These are phyloP conservation scores for Iberis pinnata DNA, from an alignment of 345 rosid genomes.

Conservation along the genomic window DNA sequence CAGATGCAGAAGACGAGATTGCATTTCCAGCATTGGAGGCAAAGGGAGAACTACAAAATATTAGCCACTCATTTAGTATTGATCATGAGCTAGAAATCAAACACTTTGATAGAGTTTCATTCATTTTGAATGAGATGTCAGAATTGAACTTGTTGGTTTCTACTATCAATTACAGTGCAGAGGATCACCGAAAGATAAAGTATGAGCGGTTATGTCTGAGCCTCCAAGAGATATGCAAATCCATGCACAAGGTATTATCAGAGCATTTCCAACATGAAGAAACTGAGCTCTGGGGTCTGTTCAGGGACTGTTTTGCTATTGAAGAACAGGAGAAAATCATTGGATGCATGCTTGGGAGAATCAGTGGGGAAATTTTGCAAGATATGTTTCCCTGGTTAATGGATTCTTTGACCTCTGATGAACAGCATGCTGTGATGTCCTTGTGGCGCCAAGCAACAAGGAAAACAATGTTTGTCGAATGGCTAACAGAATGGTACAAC, in stretches of 20 bases:
- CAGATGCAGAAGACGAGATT: conserved; percentile 71
- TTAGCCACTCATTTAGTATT: conserved; percentile 54
- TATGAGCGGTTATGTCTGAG: conserved; percentile 42
- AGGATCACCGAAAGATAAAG: conserved; percentile 24
- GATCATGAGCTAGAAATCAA: conserved; percentile 60
- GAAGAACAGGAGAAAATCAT: conserved; percentile 79
- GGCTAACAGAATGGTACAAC: conserved; percentile 83
- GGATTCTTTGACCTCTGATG: conserved; percentile 50
- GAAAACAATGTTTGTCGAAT: conserved; percentile 72
- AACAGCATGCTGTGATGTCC: conserved; percentile 49
- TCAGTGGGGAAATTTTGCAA: conserved; percentile 55
- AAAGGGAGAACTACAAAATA: conserved; percentile 49
- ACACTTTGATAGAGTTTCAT: conserved; percentile 43
- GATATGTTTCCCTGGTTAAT: conserved; percentile 79
- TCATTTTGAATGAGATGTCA: conserved; percentile 56
- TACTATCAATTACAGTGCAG: conserved; percentile 18
- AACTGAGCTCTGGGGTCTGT: conserved; percentile 66
- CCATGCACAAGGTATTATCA: conserved; percentile 54
- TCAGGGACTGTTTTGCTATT: conserved; percentile 48
- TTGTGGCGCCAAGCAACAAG: conserved; percentile 59
- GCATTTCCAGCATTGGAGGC: conserved; percentile 82
- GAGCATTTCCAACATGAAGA: conserved; percentile 72
- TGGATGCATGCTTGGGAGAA: conserved; percentile 66
- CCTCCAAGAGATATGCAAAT: conserved; percentile 55
- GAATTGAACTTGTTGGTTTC: conserved; percentile 33